A percentile compares a stretch with the other conserved stretches of the same genome.
Conservation (phyloP, 306 rosid species). For the Cucurbita argyrosperma region DNA sequence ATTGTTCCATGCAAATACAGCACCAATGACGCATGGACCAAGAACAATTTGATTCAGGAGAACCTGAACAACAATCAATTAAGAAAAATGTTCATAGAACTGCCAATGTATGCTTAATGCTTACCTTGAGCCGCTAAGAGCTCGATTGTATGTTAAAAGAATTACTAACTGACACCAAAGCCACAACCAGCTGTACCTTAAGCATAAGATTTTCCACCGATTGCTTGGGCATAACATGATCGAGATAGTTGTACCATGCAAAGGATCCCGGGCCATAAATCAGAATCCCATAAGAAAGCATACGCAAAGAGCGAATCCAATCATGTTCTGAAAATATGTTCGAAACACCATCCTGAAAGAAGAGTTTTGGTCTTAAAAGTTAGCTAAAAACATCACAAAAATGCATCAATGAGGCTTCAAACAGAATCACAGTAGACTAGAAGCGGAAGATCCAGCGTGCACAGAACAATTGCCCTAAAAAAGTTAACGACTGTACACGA, state of each 20-base stretch:
- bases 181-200: constrained; percentile 37
- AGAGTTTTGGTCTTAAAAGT: constrained; percentile 8
- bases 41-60: constrained; percentile 78
- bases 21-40: constrained; percentile 85
- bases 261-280: constrained; percentile 88
- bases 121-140: not conserved
- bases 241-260: constrained; percentile 87
- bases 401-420: too few relatives aligned
- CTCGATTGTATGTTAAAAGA: not conserved
- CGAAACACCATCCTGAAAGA: constrained; percentile 34
- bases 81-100: not conserved
- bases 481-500: too few relatives aligned
- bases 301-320: constrained; percentile 78
- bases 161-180: not conserved
- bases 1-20: constrained; percentile 85
- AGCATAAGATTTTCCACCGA: constrained; percentile 47
- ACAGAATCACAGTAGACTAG: not conserved
- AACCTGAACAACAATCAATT: constrained; percentile 33
- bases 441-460: not conserved
- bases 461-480: too few relatives aligned
- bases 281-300: constrained; percentile 86
- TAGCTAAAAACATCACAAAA: not conserved
- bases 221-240: constrained; percentile 37
- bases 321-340: constrained; percentile 52
- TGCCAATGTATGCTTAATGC: not conserved